Percentiles rank a stretch among this genome's conserved stretches.
Conservation (phyloP, 768 basidiomycete species). For the Suillus subluteus region DNA sequence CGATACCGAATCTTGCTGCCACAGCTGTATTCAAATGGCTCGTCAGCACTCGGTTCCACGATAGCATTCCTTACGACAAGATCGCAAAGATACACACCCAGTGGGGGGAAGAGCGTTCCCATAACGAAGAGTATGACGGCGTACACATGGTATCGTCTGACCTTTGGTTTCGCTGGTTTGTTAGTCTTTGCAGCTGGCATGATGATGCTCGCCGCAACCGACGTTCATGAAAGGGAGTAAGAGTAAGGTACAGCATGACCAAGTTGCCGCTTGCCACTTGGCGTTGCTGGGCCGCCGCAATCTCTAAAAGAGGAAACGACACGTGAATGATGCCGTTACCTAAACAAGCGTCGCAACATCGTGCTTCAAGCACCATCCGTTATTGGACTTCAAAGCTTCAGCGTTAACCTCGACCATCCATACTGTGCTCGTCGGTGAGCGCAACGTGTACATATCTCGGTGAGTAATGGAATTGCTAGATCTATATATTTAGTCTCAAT, state of each 20-base stretch:
- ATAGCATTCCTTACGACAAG: neutral
- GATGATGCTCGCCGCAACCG: conserved; percentile 9
- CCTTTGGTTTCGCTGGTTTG: conserved; percentile 59
- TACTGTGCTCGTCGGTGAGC: conserved; percentile 25
- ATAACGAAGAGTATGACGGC: conserved; percentile 80
- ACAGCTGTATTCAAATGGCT: conserved; percentile 61
- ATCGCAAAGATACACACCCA: conserved; percentile 57
- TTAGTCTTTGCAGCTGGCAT: conserved; percentile 45
- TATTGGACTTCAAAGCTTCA: conserved; percentile 8
- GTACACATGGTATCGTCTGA: conserved; percentile 77
- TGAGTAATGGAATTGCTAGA: conserved; percentile 14
- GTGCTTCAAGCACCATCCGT: conserved; percentile 1
- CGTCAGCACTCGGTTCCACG: conserved; percentile 1
- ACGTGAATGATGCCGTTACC: conserved; percentile 34
- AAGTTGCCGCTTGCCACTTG: neutral
- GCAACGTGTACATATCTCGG: conserved; percentile 23
- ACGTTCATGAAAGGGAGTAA: conserved; percentile 10
- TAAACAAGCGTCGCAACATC: conserved; percentile 19
- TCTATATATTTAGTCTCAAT: too few relatives aligned
- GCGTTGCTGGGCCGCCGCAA: neutral
- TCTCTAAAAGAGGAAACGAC: conserved; percentile 11
- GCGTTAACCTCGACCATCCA: conserved; percentile 21
- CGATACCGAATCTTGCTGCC: conserved; percentile 90
- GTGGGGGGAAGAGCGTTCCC: conserved; percentile 89
- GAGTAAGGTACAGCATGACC: neutral